Percentiles rank a stretch among this genome's conserved stretches.
These are phyloP conservation scores for Termitomyces sp. DNA, from an alignment of 768 basidiomycete species.

Conservation along the genomic window DNA sequence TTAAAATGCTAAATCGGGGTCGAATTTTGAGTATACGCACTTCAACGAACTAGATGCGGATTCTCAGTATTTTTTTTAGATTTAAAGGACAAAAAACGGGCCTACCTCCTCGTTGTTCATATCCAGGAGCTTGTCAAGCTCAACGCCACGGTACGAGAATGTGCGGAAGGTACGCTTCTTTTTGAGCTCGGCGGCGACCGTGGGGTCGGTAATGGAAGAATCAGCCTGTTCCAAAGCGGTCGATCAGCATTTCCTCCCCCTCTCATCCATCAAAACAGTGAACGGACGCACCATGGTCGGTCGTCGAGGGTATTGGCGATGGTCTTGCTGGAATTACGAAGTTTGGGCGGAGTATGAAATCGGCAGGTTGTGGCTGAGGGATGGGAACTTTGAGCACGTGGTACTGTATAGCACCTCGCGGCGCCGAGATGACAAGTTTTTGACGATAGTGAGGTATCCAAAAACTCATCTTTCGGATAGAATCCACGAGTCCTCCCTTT, in stretches of 20 bases:
- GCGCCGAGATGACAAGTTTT: constrained; percentile 18
- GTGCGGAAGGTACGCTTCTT: constrained; percentile 99
- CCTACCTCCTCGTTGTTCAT: constrained; percentile 92
- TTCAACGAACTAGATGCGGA: constrained; percentile 63
- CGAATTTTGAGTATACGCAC: constrained; percentile 40
- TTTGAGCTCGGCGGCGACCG: constrained; percentile 95
- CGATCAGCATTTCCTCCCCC: constrained; percentile 13
- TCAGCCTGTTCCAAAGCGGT: constrained; percentile 57
- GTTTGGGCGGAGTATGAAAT: constrained; percentile 30
- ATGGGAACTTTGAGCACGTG: constrained; percentile 37
- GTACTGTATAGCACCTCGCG: constrained; percentile 61
- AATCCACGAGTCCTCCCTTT: constrained; percentile 91
- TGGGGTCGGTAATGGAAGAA: constrained; percentile 82
- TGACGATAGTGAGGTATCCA: constrained; percentile 26
- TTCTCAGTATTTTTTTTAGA: background rate
- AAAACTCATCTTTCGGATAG: constrained; percentile 60
- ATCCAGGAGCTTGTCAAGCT: constrained; percentile 98
- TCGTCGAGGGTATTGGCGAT: constrained; percentile 43
- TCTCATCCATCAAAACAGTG: background rate
- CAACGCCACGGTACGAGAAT: constrained; percentile 97
- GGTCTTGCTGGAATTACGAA: constrained; percentile 19
- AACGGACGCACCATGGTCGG: constrained; percentile 37
- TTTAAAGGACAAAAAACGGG: constrained; percentile 17
- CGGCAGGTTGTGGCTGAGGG: constrained; percentile 39
- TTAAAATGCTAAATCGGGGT: constrained; percentile 1